These are phyloP conservation scores for Chytriomyces hyalinus DNA, from an alignment of 192 early-diverging fungal species.

Conservation along the genomic window DNA sequence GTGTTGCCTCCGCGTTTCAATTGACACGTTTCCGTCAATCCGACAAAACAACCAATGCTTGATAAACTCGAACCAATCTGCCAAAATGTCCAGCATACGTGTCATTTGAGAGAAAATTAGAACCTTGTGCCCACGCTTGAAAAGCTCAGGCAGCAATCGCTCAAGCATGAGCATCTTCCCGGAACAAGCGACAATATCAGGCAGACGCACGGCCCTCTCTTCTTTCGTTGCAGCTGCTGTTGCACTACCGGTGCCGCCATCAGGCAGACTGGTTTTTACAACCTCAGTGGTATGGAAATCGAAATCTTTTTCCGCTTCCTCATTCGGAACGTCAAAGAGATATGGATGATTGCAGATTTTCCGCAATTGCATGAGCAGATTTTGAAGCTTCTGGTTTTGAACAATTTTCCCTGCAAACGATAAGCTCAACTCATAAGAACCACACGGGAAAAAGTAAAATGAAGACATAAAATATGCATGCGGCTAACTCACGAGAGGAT, in stretches of 20 bases:
- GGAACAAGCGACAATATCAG: constrained; percentile 65
- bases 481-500: constrained; percentile 4
- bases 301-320: constrained; percentile 54
- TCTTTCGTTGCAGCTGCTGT: neutral
- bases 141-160: constrained; percentile 77
- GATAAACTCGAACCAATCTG: constrained; percentile 44
- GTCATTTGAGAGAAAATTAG: constrained; percentile 95
- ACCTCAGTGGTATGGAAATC: constrained; percentile 16
- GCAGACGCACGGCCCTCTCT: constrained; percentile 32
- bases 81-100: constrained; percentile 86
- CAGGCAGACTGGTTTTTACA: neutral
- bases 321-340: constrained; percentile 80
- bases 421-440: neutral
- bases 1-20: constrained; percentile 47
- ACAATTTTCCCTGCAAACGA: constrained; percentile 31
- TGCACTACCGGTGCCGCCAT: neutral
- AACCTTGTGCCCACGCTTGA: constrained; percentile 86
- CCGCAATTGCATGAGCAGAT: constrained; percentile 81
- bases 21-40: constrained; percentile 54
- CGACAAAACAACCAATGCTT: constrained; percentile 47
- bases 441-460: neutral
- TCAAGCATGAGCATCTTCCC: constrained; percentile 91
- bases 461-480: neutral
- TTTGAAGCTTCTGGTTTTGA: constrained; percentile 50
- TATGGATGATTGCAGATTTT: constrained; percentile 98